Base-by-base conservation (phyloP, 2,329 filamentous ascomycete species). In the Penicillium concentricum region DNA sequence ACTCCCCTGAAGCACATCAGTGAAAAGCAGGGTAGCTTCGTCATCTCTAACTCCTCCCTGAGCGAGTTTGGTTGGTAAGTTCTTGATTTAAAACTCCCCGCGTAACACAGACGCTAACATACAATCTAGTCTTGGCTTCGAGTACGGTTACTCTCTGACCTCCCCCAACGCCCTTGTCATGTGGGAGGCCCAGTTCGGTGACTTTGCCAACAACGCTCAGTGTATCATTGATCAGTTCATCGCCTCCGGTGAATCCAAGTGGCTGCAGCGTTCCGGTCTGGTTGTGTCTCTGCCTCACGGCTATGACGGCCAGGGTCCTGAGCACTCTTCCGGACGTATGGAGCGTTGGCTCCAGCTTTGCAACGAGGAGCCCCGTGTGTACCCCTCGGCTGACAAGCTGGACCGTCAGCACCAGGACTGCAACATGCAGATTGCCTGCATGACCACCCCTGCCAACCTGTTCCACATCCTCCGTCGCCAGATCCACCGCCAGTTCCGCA, bases 141-240 rank as follows among this genome's bases (percentile, higher is more conserved):
- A 99, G 78, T 99, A 99, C 71, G 94, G 94, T 59, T 99, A 99
- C 82, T 99, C 94, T 3, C 81, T 99, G 59, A 96, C 92, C 28
- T 97, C 94, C 30, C 94, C 94, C 56, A 96, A 97, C 73, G 93
- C 94, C 37, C 86, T 99, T 26, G 93, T 99, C 68, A 96, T 99
- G 87, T 99, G 94, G 94, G 94, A 99, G 80, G 94, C 94, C 37
- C 94, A 99, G 78, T 99, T 99, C 71, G 94, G 94, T 82, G 94
- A 99, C 78, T 99, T 99, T 71, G 94, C 94, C 83, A 99, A 99
- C 84, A 99, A 97, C 72, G 93, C 94, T 42, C 94, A 99, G 79
- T 96, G 92, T 76, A 95, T 99, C 77, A 95, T 99, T 72, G 94
- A 99, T 76, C 94, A 99, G 79, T 99, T 99, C 79, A 88, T 99